These are phyloP conservation scores for Colletotrichum sansevieriae DNA, from an alignment of 2,329 filamentous ascomycete genomes.

Conservation along the genomic window DNA sequence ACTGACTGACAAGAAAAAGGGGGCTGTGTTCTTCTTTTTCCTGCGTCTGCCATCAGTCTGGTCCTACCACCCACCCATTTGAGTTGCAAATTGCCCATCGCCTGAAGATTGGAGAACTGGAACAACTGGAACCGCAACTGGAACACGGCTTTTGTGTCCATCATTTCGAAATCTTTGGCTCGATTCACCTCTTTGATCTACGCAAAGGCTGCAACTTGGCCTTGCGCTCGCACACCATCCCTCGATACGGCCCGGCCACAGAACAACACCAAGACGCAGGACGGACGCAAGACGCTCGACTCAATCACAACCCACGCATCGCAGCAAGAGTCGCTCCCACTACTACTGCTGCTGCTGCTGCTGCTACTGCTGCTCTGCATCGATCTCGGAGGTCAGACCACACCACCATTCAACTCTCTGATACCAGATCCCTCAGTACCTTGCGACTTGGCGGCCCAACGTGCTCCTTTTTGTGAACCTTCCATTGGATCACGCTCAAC, in stretches of 20 bases:
- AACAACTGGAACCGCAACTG: constrained; percentile 17
- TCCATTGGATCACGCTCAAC: constrained; percentile 32
- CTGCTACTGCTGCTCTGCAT: background rate
- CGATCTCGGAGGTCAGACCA: no score
- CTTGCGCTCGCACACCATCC: constrained; percentile 36
- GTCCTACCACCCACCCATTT: constrained; percentile 25
- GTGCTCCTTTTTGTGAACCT: constrained; percentile 15
- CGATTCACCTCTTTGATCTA: constrained; percentile 9
- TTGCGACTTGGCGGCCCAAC: constrained; percentile 39
- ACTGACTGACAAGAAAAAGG: constrained; percentile 39
- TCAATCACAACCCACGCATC: constrained; percentile 18
- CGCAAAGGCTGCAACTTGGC: constrained; percentile 35
- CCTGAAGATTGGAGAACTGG: constrained; percentile 22
- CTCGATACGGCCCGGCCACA: constrained; percentile 14
- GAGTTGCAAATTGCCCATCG: constrained; percentile 19
- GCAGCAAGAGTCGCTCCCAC: background rate
- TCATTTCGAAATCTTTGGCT: background rate
- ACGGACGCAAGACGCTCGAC: constrained; percentile 4
- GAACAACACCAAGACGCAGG: background rate
- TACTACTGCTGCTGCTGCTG: background rate
- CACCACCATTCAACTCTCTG: constrained; percentile 10
- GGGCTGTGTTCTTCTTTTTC: constrained; percentile 40
- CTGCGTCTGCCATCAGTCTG: constrained; percentile 3
- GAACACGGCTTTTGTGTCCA: constrained; percentile 27
- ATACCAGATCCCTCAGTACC: constrained; percentile 36